A percentile compares a stretch with the other conserved stretches of the same genome.
Conservation (phyloP, 352 stramenopile species). For the Thraustochytrium striatum region DNA sequence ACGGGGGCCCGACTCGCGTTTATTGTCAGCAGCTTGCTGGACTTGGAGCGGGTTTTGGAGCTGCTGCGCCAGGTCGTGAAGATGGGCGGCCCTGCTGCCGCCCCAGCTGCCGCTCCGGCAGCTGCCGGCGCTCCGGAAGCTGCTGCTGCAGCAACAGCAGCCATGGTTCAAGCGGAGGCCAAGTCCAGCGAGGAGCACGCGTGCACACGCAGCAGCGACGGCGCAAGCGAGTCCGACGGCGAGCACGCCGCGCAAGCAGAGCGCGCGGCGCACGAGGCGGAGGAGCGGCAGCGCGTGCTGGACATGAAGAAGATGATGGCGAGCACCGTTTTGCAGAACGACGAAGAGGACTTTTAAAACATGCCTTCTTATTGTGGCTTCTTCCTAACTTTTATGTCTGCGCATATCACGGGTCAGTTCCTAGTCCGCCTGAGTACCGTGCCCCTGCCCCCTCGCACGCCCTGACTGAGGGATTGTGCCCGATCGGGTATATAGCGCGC, state of each 20-base stretch:
- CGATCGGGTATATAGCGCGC: no score
- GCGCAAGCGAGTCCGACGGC: no score
- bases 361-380: not conserved
- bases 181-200: no score
- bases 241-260: no score
- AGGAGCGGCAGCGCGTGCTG: not conserved
- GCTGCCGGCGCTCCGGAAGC: not conserved
- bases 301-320: slow-evolving; percentile 42
- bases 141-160: no score
- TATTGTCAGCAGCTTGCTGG: not conserved
- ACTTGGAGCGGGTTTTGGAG: slow-evolving; percentile 14
- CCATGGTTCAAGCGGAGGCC: no score
- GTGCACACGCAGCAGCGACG: no score
- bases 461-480: no score
- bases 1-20: slow-evolving; percentile 3
- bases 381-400: not conserved
- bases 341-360: slow-evolving; percentile 38
- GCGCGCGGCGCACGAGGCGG: no score
- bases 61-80: slow-evolving; percentile 13
- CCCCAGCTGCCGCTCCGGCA: no score
- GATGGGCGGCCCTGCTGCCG: not conserved
- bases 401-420: not conserved
- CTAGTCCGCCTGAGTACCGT: not conserved
- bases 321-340: slow-evolving; percentile 26
- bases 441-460: no score